Evolutionary conservation across 1,284 basidiomycete genomes (phyloP), one percentile per base, ranked within the genome.

Genomic region (Afroboletus lepidellus): DNA sequence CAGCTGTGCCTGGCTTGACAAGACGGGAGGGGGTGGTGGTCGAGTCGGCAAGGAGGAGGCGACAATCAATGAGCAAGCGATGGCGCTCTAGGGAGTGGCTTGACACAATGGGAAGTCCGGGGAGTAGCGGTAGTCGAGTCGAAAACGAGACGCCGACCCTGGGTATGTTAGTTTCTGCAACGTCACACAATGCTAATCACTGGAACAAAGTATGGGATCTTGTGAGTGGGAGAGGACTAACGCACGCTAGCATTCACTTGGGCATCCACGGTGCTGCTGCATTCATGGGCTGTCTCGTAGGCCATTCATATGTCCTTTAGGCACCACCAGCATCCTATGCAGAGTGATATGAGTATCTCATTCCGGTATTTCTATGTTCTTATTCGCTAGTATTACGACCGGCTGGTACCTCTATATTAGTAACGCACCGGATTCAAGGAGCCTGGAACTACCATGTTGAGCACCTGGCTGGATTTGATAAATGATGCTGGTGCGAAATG

Each of bases 401-500:
- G 77, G 77, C 54, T 78, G 74, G 74, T 25, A 65, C 34, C 53
- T 79, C 11, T 78, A n/a, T n/a, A n/a, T n/a, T n/a, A n/a, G 77
- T 41, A 69, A 64, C 36, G 64, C 67, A 2, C 58, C 72, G 6
- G 65, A 72, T 53, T 41, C 62, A 2, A 65, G 60, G 46, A 75
- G 69, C 34, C 67, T 81, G 76, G 72, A 67, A 65, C 8, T 74
- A 84, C 53, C 81, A 84, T 60, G 61, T 74, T 8, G 65, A 77
- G 21, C 77, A 71, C 0, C 36, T 84, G 81, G 81, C 57, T 83
- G 0, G 74, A 82, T 54, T 56, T 84, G 11, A 76, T 85, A 46
- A 75, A 75, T 25, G 70, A 71, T 24, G 78, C 81, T 0, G 83
- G 83, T 2, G 82, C 83, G 1, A 81, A 78, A 57, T 85, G 85